Evolutionary conservation across 2,329 filamentous ascomycete species (phyloP).

Genomic region (Aspergillus nomiae): DNA sequence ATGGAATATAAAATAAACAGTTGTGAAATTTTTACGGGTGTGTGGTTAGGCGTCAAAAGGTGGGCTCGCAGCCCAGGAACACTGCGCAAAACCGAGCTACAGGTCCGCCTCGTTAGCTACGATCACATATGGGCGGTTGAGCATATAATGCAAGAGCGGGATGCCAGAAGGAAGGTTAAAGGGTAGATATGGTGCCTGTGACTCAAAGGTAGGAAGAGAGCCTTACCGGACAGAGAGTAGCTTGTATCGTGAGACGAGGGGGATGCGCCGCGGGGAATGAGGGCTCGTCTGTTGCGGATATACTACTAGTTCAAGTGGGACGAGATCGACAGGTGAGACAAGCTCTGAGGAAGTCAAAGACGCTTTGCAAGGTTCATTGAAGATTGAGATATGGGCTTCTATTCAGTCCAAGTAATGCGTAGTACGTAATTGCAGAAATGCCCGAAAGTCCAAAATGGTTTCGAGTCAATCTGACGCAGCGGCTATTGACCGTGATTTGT

Average conservation of each 20-base stretch:
- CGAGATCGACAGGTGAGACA: background rate
- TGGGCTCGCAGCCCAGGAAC: background rate
- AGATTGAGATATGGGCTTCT: background rate
- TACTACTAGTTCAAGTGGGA: background rate
- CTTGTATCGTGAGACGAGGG: background rate
- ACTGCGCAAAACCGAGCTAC: background rate
- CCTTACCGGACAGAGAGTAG: slow-evolving; percentile 2
- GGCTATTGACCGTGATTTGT: background rate
- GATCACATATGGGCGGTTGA: background rate
- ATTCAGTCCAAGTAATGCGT: background rate
- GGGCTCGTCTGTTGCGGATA: slow-evolving; percentile 4
- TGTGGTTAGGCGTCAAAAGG: background rate
- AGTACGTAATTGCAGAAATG: background rate
- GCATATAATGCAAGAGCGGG: background rate
- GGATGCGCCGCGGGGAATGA: slow-evolving; percentile 11
- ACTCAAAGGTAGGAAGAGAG: background rate
- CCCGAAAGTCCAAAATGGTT: background rate
- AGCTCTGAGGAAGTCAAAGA: background rate
- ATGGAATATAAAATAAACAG: background rate
- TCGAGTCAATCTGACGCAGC: background rate
- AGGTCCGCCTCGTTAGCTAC: slow-evolving; percentile 3
- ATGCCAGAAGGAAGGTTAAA: background rate
- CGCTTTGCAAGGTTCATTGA: too few relatives aligned
- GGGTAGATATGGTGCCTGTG: background rate
- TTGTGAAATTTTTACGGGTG: background rate